phyloP scores from a whole-genome alignment of 257 asterid species.

The Solanum corneliomulleri region DNA sequence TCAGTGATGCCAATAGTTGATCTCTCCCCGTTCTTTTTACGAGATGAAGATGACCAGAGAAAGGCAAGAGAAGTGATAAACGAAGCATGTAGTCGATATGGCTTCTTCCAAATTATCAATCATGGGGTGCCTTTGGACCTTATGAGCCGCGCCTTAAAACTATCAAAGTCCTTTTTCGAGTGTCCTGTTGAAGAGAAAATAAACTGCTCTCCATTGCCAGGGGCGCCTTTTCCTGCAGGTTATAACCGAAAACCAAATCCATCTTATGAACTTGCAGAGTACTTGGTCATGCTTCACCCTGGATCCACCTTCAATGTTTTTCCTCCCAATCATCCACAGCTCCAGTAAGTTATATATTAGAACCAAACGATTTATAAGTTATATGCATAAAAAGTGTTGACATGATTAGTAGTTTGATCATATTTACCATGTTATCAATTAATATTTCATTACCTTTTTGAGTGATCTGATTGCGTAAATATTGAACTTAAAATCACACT shows the following conservation, averaged over 20 bases:
- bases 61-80: slow-evolving; percentile 13
- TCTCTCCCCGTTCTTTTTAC: slow-evolving; percentile 32
- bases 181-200: slow-evolving; percentile 31
- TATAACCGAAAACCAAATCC: slow-evolving; percentile 33
- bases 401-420: not conserved
- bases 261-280: slow-evolving; percentile 39
- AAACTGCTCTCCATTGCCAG: slow-evolving; percentile 8
- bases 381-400: not conserved
- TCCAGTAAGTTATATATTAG: not conserved
- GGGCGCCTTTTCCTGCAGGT: slow-evolving; percentile 38
- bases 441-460: not conserved
- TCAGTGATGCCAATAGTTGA: slow-evolving; percentile 38
- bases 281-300: slow-evolving; percentile 39
- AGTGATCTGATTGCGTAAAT: not conserved
- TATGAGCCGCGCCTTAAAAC: slow-evolving; percentile 28
- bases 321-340: slow-evolving; percentile 16
- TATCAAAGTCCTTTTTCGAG: slow-evolving; percentile 18
- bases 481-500: not conserved
- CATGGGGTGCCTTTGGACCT: slow-evolving; percentile 40
- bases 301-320: slow-evolving; percentile 9
- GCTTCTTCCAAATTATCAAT: slow-evolving; percentile 34
- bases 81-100: slow-evolving; percentile 31
- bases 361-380: not conserved
- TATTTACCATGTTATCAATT: not conserved
- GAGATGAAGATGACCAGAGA: slow-evolving; percentile 15